Evolutionary conservation across 345 rosid genomes (phyloP), one percentile per base, ranked within the genome.

Genomic region (Pugionium dolabratum): DNA sequence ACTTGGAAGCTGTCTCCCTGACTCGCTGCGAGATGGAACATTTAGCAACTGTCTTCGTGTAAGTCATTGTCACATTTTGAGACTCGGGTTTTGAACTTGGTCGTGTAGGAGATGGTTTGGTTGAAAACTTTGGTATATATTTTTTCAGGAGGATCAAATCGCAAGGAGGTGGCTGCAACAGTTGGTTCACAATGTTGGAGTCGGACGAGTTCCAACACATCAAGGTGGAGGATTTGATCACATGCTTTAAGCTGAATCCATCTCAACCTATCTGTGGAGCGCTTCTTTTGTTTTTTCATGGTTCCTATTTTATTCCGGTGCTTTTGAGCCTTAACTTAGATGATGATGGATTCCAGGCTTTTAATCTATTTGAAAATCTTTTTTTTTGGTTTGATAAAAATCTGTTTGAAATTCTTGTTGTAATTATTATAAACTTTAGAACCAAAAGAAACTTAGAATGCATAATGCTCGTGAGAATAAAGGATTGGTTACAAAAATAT

Each of bases 101-200:
- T 67, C 9, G 2, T 55, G 60, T 48, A 18, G 30, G 35, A 41
- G 49, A 61, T 69, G 54, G 11, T 9, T 43, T 37, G 63, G 60
- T 6, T 37, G 35, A 49, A 46, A 40, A 49, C 7, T 25, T 31
- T 45, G 32, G 34, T 66, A 2, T 64, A 9, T 28, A 2, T 8
- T 0, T 41, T 62, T 61, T 35, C 82, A 89, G 99, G 99, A 95
- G 60, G 99, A 95, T 75, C 91, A 81, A 64, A 91, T 91, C 2
- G 85, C 97, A 4, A 91, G 95, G 79, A 78, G 88, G 74, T 91
- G 97, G 97, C 86, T 91, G 70, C 90, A 91, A 27, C 99, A 91
- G 74, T 65, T 95, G 82, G 95, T 95, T 72, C 82, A 79, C 81
- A 83, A 82, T 66, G 90, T 95, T 9, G 89, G 90, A n/a, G 83